Percentiles rank a stretch among this genome's conserved stretches.
Evolutionary conservation across 169 alveolate species (phyloP).

Genomic region (Plasmodium relictum): DNA sequence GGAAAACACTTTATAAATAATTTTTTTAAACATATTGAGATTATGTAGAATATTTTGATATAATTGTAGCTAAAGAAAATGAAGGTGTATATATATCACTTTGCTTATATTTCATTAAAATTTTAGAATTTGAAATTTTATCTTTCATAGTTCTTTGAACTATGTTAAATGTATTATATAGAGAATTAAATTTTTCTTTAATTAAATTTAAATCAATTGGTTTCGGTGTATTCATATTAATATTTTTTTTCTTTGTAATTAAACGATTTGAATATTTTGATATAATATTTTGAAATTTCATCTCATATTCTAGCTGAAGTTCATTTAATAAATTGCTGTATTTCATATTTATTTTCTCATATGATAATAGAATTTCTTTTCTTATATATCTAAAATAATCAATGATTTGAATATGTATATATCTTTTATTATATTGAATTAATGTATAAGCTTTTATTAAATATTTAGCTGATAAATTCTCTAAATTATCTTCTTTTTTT

Average conservation of each 20-base stretch:
- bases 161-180: conserved; percentile 67
- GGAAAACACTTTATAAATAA: not conserved
- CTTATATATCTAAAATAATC: conserved; percentile 66
- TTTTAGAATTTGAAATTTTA: conserved; percentile 37
- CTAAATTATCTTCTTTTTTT: conserved; percentile 66
- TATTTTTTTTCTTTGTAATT: conserved; percentile 14
- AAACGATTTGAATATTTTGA: conserved; percentile 27
- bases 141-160: conserved; percentile 71
- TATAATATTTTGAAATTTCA: conserved; percentile 21
- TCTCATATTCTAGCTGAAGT: conserved; percentile 38
- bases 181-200: conserved; percentile 22
- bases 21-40: not conserved
- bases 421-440: conserved; percentile 71
- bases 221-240: conserved; percentile 25
- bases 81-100: conserved; percentile 70
- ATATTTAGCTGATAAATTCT: conserved; percentile 71
- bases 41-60: conserved; percentile 45
- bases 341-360: conserved; percentile 40
- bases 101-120: conserved; percentile 47
- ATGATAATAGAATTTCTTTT: conserved; percentile 35
- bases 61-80: conserved; percentile 49
- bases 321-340: conserved; percentile 38
- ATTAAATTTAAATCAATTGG: conserved; percentile 40
- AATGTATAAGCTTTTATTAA: conserved; percentile 70
- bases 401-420: conserved; percentile 68